Base-by-base conservation (phyloP, 2,329 filamentous ascomycete species). In the Exophiala viscosa region DNA sequence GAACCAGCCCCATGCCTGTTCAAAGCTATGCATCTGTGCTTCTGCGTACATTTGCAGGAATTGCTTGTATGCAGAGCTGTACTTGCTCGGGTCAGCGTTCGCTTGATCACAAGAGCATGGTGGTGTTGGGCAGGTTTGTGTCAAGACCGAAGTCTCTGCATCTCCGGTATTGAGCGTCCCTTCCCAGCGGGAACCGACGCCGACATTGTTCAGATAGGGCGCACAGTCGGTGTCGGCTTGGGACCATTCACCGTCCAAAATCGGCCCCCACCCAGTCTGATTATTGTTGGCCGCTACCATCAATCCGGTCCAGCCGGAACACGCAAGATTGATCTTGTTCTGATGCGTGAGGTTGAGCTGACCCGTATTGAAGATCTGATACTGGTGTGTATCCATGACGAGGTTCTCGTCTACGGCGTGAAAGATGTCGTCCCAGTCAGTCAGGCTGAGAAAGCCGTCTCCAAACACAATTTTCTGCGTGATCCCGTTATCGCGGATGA, bases 171-270 rank as follows among this genome's bases (percentile, higher is more conserved):
- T 60, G 64, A 89, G 84, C 0, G 90, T 95, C 49, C 93, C 93
- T 67, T 90, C 87, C 93, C 93, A 99, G 48, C 93, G 86, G 45
- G 85, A 91, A 41, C 93, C 93, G 66, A 85, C 83, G 63, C 86
- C 86, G 34, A 96, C 90, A 70, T 96, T 92, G 70, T 95, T 97
- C 64, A 99, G 81, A 70, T 88, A 84, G 54, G 79, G 70, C 0
- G 90, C 85, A 73, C 93, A 99, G 74, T 99, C 93, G 1, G 93
- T 96, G 71, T 99, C 93, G 35, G 93, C 92, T 74, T 97, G 92
- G 0, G 87, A 92, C 90, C 91, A 99, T 76, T 99, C 93, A 60
- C 92, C 93, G 69, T 95, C 91, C 61, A 97, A 83, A 14, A 90
- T 97, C 0, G 92, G 91, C 0, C 93, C 93, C 73, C 92, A 99